Percentiles rank a stretch among this genome's conserved stretches.
Evolutionary conservation across 2,329 filamentous ascomycete genomes (phyloP).

Genomic region (Coniochaeta sp.): DNA sequence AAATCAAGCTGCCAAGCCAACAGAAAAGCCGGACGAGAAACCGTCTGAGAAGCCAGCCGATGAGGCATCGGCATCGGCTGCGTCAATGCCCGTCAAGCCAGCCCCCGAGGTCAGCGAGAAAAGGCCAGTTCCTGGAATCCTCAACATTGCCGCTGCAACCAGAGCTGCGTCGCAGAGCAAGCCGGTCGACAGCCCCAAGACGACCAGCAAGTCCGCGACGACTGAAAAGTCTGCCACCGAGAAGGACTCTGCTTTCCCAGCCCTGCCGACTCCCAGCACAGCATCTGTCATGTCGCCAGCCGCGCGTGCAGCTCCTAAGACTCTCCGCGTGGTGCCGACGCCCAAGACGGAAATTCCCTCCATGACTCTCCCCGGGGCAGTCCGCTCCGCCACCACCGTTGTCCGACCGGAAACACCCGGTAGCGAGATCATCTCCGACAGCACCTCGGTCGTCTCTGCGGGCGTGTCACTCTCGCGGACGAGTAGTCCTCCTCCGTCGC

Average conservation of each 20-base stretch:
- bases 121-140: constrained; percentile 31
- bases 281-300: constrained; percentile 45
- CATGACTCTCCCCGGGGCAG: constrained; percentile 2
- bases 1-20: constrained; percentile 16
- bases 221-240: constrained; percentile 13
- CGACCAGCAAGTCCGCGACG: constrained; percentile 23
- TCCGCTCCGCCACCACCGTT: constrained; percentile 8
- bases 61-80: neutral
- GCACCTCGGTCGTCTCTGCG: constrained; percentile 64
- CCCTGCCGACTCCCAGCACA: constrained; percentile 41
- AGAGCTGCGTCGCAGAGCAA: constrained; percentile 27
- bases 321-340: constrained; percentile 62
- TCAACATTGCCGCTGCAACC: constrained; percentile 44
- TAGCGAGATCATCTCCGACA: constrained; percentile 72
- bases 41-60: constrained; percentile 8
- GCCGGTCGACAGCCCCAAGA: constrained; percentile 20
- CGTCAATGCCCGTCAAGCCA: neutral
- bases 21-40: constrained; percentile 7
- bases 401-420: constrained; percentile 61
- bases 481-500: constrained; percentile 61
- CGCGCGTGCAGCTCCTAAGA: constrained; percentile 50
- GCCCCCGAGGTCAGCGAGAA: constrained; percentile 17
- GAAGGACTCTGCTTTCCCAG: constrained; percentile 38
- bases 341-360: constrained; percentile 48
- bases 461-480: constrained; percentile 62